phyloP scores from a whole-genome alignment of 129 eudicot genomes.

The Centrapalus pauciflorus region DNA sequence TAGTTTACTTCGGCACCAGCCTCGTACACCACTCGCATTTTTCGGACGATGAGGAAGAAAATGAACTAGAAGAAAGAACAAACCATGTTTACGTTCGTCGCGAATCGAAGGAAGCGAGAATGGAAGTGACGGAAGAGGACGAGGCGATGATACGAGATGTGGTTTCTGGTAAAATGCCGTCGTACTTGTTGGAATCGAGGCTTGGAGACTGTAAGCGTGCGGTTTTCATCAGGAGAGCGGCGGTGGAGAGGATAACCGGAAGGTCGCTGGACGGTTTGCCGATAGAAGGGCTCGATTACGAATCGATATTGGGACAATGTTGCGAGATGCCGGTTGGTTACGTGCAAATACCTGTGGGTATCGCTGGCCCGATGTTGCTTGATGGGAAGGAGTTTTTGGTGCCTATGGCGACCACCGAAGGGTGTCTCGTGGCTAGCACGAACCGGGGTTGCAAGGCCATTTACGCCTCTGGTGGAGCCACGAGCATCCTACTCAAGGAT shows the following conservation, averaged over 20 bases:
- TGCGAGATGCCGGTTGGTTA: slow-evolving; percentile 68
- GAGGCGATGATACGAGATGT: slow-evolving; percentile 38
- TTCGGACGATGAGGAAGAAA: neutral
- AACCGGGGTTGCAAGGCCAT: slow-evolving; percentile 60
- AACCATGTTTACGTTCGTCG: neutral
- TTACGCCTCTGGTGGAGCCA: slow-evolving; percentile 46
- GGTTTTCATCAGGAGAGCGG: slow-evolving; percentile 38
- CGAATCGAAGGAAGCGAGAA: neutral
- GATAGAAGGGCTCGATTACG: slow-evolving; percentile 45
- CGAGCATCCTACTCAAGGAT: slow-evolving; percentile 36
- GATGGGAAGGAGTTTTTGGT: slow-evolving; percentile 41
- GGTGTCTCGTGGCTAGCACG: slow-evolving; percentile 56
- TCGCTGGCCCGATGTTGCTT: slow-evolving; percentile 42
- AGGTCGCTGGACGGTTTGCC: slow-evolving; percentile 46
- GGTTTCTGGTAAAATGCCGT: slow-evolving; percentile 31
- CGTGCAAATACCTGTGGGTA: slow-evolving; percentile 60
- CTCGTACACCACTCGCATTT: slow-evolving; percentile 17
- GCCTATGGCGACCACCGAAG: slow-evolving; percentile 69
- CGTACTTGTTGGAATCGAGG: slow-evolving; percentile 41
- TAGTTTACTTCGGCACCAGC: slow-evolving; percentile 40
- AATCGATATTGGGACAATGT: slow-evolving; percentile 54
- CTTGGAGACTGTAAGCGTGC: slow-evolving; percentile 45
- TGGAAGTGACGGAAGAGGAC: slow-evolving; percentile 8
- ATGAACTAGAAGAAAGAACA: neutral
- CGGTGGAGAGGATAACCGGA: slow-evolving; percentile 43